Percentiles rank a stretch among this genome's conserved stretches.
phyloP scores from a whole-genome alignment of 352 stramenopile species.

The Globisporangium irregulare region DNA sequence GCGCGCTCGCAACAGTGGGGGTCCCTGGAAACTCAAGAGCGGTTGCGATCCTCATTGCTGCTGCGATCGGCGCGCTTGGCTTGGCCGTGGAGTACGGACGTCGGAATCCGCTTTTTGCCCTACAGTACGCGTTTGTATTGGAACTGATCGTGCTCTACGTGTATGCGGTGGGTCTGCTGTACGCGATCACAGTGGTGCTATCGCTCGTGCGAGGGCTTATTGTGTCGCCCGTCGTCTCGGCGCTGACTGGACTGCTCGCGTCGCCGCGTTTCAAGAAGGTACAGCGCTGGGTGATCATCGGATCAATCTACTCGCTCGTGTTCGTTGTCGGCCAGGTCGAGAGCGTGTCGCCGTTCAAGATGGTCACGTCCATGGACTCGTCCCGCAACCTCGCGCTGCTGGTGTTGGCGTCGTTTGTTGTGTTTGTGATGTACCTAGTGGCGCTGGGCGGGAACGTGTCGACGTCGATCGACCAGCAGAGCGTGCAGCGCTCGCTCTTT shows the following conservation, averaged over 20 bases:
- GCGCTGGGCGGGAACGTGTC: constrained; percentile 37
- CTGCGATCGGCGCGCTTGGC: not conserved
- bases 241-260: constrained; percentile 18
- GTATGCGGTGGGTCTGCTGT: constrained; percentile 59
- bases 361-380: constrained; percentile 20
- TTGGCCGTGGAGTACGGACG: constrained; percentile 14
- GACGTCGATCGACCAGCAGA: constrained; percentile 44
- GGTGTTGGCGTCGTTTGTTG: constrained; percentile 37
- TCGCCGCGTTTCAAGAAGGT: constrained; percentile 27
- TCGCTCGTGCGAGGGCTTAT: constrained; percentile 36
- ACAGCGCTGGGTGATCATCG: constrained; percentile 49
- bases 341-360: constrained; percentile 24
- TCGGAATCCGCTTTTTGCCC: constrained; percentile 9
- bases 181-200: constrained; percentile 33
- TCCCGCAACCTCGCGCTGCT: constrained; percentile 48
- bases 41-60: constrained; percentile 1
- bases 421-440: constrained; percentile 52
- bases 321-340: constrained; percentile 38
- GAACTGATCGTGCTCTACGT: constrained; percentile 47
- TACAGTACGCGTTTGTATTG: constrained; percentile 18
- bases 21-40: not conserved
- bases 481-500: constrained; percentile 60
- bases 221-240: constrained; percentile 32
- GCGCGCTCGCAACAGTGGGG: constrained; percentile 1
- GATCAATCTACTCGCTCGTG: constrained; percentile 33